These are phyloP conservation scores for Lolium rigidum DNA, from an alignment of 176 grass and related monocot genomes.

Conservation along the genomic window DNA sequence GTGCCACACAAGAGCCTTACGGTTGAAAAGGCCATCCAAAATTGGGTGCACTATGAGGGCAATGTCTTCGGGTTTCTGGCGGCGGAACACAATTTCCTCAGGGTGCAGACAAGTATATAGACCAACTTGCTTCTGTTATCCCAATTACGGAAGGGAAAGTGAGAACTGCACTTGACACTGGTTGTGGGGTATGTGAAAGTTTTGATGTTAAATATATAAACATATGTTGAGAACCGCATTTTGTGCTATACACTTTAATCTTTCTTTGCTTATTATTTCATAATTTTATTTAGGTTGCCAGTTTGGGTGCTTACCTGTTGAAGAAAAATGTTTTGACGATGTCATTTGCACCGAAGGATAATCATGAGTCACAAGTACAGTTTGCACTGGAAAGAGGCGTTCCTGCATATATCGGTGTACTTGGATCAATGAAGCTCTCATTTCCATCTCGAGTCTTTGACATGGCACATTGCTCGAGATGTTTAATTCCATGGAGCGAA, in stretches of 20 bases:
- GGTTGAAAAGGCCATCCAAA: conserved; percentile 89
- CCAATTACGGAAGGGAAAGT: conserved; percentile 68
- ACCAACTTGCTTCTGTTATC: conserved; percentile 72
- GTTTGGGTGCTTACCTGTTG: conserved; percentile 85
- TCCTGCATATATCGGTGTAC: conserved; percentile 85
- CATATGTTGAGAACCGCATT: neutral
- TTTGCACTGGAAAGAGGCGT: conserved; percentile 93
- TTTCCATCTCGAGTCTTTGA: conserved; percentile 79
- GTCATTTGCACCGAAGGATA: conserved; percentile 90
- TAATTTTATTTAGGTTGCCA: conserved; percentile 73
- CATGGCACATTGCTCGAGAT: conserved; percentile 92
- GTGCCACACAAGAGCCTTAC: conserved; percentile 85
- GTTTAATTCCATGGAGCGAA: conserved; percentile 80
- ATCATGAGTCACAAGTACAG: conserved; percentile 83
- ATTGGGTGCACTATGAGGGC: conserved; percentile 90
- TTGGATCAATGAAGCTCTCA: conserved; percentile 74
- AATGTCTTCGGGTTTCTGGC: conserved; percentile 86
- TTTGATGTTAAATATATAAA: neutral
- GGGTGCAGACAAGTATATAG: conserved; percentile 83
- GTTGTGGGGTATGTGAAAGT: conserved; percentile 74
- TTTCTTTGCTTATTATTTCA: conserved; percentile 12
- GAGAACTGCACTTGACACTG: conserved; percentile 86
- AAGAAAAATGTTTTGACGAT: conserved; percentile 80
- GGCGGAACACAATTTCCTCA: conserved; percentile 87
- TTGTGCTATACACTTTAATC: conserved; percentile 13